A percentile compares a stretch with the other conserved stretches of the same genome.
These are phyloP conservation scores for Mrakia blollopis DNA, from an alignment of 768 basidiomycete species.

Conservation along the genomic window DNA sequence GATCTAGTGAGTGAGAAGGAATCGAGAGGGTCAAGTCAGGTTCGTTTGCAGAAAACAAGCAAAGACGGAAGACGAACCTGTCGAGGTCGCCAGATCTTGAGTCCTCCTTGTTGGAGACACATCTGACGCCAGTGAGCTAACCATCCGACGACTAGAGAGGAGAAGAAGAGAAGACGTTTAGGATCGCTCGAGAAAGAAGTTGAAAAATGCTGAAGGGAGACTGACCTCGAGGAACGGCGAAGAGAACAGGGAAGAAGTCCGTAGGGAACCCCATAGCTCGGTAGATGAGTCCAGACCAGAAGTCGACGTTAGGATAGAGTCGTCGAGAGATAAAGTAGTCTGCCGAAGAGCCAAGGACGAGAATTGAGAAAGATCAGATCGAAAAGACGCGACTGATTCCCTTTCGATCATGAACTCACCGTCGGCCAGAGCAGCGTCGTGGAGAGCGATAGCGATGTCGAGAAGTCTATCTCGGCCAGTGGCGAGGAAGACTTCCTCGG, in stretches of 20 bases:
- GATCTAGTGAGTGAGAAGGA: conserved; percentile 51
- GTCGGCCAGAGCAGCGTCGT: conserved; percentile 83
- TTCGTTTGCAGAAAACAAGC: background rate
- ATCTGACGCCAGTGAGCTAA: conserved; percentile 83
- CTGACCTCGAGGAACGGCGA: conserved; percentile 67
- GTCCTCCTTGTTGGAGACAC: conserved; percentile 56
- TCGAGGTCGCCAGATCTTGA: conserved; percentile 88
- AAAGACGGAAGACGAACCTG: conserved; percentile 47
- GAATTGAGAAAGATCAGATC: background rate
- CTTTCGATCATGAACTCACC: background rate
- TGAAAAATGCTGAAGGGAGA: too few relatives aligned
- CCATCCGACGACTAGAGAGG: conserved; percentile 69
- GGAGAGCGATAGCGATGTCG: conserved; percentile 81
- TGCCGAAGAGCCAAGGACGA: background rate
- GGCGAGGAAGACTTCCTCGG: conserved; percentile 84
- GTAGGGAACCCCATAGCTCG: conserved; percentile 91
- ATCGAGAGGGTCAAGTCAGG: too few relatives aligned
- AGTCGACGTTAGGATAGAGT: conserved; percentile 86
- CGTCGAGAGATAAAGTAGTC: conserved; percentile 78
- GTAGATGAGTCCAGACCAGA: conserved; percentile 60
- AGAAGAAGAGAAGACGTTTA: too few relatives aligned
- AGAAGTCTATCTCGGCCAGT: conserved; percentile 80
- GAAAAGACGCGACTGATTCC: background rate
- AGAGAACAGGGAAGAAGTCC: conserved; percentile 70
- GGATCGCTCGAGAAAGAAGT: too few relatives aligned